A percentile compares a stretch with the other conserved stretches of the same genome.
phyloP scores from a whole-genome alignment of 2,329 filamentous ascomycete species.

The Aspergillus japonicus region DNA sequence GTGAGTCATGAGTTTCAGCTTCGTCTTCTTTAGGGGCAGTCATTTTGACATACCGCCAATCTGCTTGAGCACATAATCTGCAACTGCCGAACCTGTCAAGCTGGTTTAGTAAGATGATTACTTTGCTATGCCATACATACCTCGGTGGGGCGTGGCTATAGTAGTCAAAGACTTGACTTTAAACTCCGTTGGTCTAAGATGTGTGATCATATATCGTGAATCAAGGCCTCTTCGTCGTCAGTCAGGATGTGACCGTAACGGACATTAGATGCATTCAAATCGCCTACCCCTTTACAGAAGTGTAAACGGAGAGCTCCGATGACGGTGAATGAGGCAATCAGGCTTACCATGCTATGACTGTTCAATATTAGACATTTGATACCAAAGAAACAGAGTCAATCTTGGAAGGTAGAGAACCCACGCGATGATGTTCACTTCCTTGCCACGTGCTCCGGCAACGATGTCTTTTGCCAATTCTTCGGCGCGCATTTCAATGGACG shows the following conservation, averaged over 20 bases:
- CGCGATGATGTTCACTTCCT: constrained; percentile 65
- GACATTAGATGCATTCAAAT: background rate
- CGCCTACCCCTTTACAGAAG: constrained; percentile 33
- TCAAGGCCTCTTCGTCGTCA: constrained; percentile 56
- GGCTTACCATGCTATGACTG: constrained; percentile 51
- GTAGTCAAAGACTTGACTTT: constrained; percentile 71
- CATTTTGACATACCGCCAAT: constrained; percentile 50
- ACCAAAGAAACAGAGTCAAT: background rate
- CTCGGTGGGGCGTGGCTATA: constrained; percentile 60
- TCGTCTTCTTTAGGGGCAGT: background rate
- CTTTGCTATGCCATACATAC: constrained; percentile 29
- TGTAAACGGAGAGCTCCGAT: background rate
- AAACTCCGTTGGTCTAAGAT: constrained; percentile 61
- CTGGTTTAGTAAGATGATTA: constrained; percentile 17
- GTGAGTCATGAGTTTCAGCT: constrained; percentile 40
- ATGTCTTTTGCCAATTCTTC: constrained; percentile 55
- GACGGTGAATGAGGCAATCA: background rate
- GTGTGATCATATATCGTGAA: constrained; percentile 63
- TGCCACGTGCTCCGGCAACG: constrained; percentile 52
- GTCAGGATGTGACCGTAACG: constrained; percentile 11
- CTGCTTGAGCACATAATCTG: constrained; percentile 59
- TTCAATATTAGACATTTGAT: constrained; percentile 2
- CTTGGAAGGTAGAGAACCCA: constrained; percentile 36
- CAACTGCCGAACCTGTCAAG: constrained; percentile 55
- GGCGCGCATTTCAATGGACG: constrained; percentile 59